Base-by-base conservation (phyloP, 257 asterid species). In the Plantago ovata region DNA sequence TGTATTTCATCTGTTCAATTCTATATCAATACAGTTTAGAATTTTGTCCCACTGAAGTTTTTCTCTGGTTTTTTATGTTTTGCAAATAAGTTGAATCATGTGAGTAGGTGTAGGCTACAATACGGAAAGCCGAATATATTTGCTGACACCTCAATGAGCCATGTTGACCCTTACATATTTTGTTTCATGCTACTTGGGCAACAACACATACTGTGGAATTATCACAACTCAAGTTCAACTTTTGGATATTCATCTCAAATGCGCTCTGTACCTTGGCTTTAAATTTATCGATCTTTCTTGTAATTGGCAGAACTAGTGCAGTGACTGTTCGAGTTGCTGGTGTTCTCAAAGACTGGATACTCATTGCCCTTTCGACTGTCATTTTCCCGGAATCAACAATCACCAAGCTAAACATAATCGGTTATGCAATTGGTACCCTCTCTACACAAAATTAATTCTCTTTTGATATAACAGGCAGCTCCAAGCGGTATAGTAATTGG, bases 271-370 rank as follows among this genome's bases (percentile, higher is more conserved):
- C 99, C 12, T 69, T 94, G 76, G 91, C 95, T 64, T 81, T 94
- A 82, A 94, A 94, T 77, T 84, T 94, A 80, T 89, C 97, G 58
- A 89, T 94, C 69, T 89, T 94, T 75, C 75, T 86, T 64, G 99
- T 83, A 24, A 84, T 89, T 53, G 99, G 97, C 73, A 84, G 99
- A 89, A 94, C 99, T 18, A 85, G 99, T 60, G 99, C 99, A 32
- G 97, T 94, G 66, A 94, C 99, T 22, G 75, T 94, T 51, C 83
- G 99, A 59, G 99, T 94, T 42, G 97, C 99, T 54, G 97, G 99
- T 6, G 99, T 94, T 63, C 69, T 89, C 23, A 94, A 94, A 70
- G 99, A 94, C 77, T 94, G 99, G 99, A 94, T 94, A 54, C 85
- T 94, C 43, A 89, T 94, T 66, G 85, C 99, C 56, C 86, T 94